Evolutionary conservation across 192 early-diverging fungal species (phyloP).

Genomic region (Phycomyces nitens): DNA sequence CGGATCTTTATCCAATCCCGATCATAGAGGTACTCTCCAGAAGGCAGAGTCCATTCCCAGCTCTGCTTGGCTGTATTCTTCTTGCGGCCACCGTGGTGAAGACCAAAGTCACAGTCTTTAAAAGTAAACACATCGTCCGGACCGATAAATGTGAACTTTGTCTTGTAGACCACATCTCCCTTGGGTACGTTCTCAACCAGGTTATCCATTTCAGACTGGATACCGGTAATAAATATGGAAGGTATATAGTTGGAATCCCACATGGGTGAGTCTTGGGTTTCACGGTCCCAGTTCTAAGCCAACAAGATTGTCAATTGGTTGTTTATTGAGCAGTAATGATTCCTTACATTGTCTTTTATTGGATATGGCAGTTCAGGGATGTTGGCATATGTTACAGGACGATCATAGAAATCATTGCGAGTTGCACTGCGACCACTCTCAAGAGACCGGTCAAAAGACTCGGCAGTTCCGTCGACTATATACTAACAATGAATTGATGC

Average conservation of each 20-base stretch:
- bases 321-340: constrained; percentile 23
- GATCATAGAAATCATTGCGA: constrained; percentile 36
- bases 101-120: constrained; percentile 29
- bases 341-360: constrained; percentile 32
- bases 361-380: constrained; percentile 40
- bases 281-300: constrained; percentile 10
- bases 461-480: constrained; percentile 25
- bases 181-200: constrained; percentile 22
- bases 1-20: constrained; percentile 46
- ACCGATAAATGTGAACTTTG: constrained; percentile 36
- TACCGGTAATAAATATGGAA: constrained; percentile 38
- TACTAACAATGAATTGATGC: no score
- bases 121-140: constrained; percentile 37
- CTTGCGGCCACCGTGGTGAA: constrained; percentile 40
- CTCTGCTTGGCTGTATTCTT: constrained; percentile 51
- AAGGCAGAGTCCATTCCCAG: constrained; percentile 37
- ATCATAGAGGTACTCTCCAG: constrained; percentile 19
- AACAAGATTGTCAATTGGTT: neutral
- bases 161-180: constrained; percentile 1
- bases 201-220: constrained; percentile 20
- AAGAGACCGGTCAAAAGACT: constrained; percentile 33
- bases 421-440: constrained; percentile 25
- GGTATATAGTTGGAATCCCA: constrained; percentile 47
- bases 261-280: constrained; percentile 11
- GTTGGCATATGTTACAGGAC: constrained; percentile 42